A percentile compares a stretch with the other conserved stretches of the same genome.
phyloP scores from a whole-genome alignment of 1,284 basidiomycete genomes.

The Cryptococcus maquisensis region DNA sequence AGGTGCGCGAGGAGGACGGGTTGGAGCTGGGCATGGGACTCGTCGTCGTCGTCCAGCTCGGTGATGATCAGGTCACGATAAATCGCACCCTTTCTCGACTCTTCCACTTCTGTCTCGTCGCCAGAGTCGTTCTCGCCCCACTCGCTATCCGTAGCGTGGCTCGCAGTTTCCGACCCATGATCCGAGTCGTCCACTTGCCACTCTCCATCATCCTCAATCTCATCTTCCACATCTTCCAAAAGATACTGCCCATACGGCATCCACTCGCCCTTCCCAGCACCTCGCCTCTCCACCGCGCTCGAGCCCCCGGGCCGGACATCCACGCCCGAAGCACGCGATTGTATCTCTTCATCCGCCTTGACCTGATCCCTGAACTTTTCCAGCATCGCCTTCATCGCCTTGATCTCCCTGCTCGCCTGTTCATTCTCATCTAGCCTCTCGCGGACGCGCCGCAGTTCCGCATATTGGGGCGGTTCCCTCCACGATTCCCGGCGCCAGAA shows the following conservation, averaged over 20 bases:
- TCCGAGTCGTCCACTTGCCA: conserved; percentile 23
- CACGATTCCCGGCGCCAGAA: conserved; percentile 40
- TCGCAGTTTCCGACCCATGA: background rate
- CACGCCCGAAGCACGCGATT: background rate
- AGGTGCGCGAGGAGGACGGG: conserved; percentile 46
- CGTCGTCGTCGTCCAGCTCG: conserved; percentile 5
- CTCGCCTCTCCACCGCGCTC: background rate
- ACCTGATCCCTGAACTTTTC: too few species aligned
- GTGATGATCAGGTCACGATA: conserved; percentile 27
- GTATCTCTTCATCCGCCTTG: background rate
- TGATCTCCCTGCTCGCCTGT: background rate
- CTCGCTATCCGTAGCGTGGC: background rate
- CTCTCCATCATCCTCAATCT: conserved; percentile 37
- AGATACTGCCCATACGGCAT: conserved; percentile 22
- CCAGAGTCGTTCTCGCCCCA: background rate
- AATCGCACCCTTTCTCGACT: conserved; percentile 4
- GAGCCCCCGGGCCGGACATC: background rate
- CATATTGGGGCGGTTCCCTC: conserved; percentile 18
- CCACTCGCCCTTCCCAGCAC: background rate
- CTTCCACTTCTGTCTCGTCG: background rate
- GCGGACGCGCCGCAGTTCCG: background rate
- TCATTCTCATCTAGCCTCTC: background rate
- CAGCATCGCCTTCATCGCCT: background rate
- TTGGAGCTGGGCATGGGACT: conserved; percentile 25
- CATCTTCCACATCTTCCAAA: conserved; percentile 15